Percentiles rank a stretch among this genome's conserved stretches.
phyloP scores from a whole-genome alignment of 345 rosid genomes.

The Draba incana region DNA sequence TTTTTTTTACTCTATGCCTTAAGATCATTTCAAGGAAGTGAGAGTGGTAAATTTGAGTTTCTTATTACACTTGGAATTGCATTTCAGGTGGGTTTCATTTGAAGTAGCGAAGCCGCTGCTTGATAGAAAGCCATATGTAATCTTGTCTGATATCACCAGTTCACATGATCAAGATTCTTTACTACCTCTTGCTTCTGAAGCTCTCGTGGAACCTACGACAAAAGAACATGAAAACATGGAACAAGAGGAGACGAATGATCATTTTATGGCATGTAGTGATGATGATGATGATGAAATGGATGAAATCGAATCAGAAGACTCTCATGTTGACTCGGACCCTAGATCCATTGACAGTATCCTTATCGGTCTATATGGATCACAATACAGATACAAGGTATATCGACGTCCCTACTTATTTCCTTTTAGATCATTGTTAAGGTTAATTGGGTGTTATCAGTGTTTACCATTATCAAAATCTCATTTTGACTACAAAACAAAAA shows the following conservation, averaged over 20 bases:
- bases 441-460: conserved; percentile 6
- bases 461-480: conserved; percentile 15
- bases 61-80: conserved; percentile 15
- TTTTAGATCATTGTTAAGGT: conserved; percentile 13
- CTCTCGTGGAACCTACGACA: conserved; percentile 37
- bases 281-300: conserved; percentile 41
- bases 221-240: conserved; percentile 46
- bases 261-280: conserved; percentile 34
- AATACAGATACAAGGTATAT: conserved; percentile 69
- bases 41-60: background rate
- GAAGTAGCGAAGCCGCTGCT: conserved; percentile 67
- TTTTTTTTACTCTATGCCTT: conserved; percentile 7
- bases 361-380: conserved; percentile 52
- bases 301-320: conserved; percentile 53
- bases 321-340: conserved; percentile 55
- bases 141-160: conserved; percentile 64
- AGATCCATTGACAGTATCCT: conserved; percentile 53
- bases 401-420: background rate
- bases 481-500: conserved; percentile 23
- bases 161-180: conserved; percentile 48
- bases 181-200: conserved; percentile 45
- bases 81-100: conserved; percentile 88
- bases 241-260: conserved; percentile 45
- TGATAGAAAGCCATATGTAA: conserved; percentile 66
- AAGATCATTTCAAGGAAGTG: conserved; percentile 1